Evolutionary conservation across 1,139 yeast genomes (phyloP), one percentile per base, ranked within the genome.

Genomic region (Yamadazyma epiphylla): DNA sequence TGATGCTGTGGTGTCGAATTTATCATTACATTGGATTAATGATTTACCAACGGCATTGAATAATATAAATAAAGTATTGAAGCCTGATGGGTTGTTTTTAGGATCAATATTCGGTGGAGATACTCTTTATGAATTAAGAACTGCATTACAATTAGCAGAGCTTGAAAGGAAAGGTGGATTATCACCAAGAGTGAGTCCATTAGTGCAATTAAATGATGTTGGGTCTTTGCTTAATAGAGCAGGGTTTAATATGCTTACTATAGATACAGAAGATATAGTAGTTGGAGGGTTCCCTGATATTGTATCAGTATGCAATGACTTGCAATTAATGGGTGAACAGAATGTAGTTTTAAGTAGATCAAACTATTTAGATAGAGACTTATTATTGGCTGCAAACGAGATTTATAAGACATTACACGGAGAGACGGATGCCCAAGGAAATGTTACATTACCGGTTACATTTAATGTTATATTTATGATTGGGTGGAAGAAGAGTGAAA

Each of bases 81-180:
- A 77, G 36, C 94, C 94, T 0, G 95, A 86, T 51, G 94, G 95
- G 1, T 64, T 87, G 51, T 83, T 86, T 44, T 70, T 86, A 71
- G 94, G 84, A 2, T 74, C 88, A n/a, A 71, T 86, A 66, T 74
- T 84, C 45, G 94, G 94, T 5, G 94, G 91, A 5, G 95, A 86
- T 51, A 81, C 94, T 1, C 60, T 86, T 16, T 86, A 77, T 47
- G 95, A 86, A 53, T 64, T 86, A 32, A 68, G 95, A 30, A 83
- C 95, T 0, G 68, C 89, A 1, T 60, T 86, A 28, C 95, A 86
- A 51, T 60, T 86, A 32, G 94, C 95, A 0, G 95, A 86, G 48
- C 60, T 80, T 55, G 95, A 86, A 48, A 65, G 94, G 31, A 64
- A 60, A 31, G 94, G 94, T 6, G 89, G 95, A 3, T 70, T 85